Base-by-base conservation (phyloP, 2,329 filamentous ascomycete species). In the Fusarium nisikadoi region DNA sequence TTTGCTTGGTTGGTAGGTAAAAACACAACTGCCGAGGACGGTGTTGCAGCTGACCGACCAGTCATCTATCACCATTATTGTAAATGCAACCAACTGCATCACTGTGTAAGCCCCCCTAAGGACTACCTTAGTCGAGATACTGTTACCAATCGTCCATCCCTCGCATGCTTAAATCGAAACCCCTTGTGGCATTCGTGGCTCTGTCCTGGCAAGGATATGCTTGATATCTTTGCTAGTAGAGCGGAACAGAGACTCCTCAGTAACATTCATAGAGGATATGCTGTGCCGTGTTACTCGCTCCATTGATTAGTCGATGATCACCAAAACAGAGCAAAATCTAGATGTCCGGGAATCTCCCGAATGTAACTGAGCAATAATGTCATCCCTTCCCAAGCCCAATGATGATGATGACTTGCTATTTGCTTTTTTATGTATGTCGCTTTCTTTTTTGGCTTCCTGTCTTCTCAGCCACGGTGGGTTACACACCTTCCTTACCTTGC, bases 311-410 rank as follows among this genome's bases (percentile, higher is more conserved):
- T 25, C 23, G 41, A 45, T 25, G 29, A 43, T 31, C 53, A 12
- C 19, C 31, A 33, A 47, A 49, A 29, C 23, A 27, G 17, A 39
- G 12, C 29, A 35, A 25, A 64, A 16, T 23, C 29, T 45, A 62
- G 56, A 62, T 56, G 33, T 43, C 59, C 49, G 46, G 14, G 47
- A 27, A 56, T 41, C 41, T 42, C 50, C 68, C 63, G 68, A 53
- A 58, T 69, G 68, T 55, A 71, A 71, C 68, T 71, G 68, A 63
- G 57, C 52, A 58, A 58, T 36, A 42, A 39, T 45, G 31, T 2
- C 36, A 25, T 49, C n/a, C 29, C 23, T n/a, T 36, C 20, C 41
- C 33, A 27, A 38, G 35, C 20, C 61, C 36, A 23, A 38, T 47
- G 27, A 47, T 64, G 19, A 46, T 25, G 12, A 35, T 29, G 14